A percentile compares a stretch with the other conserved stretches of the same genome.
These are phyloP conservation scores for Penicillium nordicum DNA, from an alignment of 2,329 filamentous ascomycete species.

Conservation along the genomic window DNA sequence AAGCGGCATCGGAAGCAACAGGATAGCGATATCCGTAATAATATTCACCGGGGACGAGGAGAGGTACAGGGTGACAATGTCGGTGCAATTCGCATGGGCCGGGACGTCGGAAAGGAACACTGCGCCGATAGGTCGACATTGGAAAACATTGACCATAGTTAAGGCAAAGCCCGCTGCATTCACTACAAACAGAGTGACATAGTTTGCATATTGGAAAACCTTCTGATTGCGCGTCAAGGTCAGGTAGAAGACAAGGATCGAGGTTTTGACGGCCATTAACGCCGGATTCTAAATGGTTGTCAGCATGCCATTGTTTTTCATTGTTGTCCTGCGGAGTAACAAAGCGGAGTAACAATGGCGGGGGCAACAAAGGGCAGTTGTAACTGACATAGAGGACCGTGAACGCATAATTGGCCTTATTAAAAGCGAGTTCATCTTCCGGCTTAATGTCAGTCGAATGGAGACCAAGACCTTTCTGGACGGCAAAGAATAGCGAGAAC, in stretches of 20 bases:
- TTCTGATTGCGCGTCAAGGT: slow-evolving; percentile 75
- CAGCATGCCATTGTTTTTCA: not conserved
- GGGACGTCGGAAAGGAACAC: slow-evolving; percentile 58
- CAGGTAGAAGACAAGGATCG: slow-evolving; percentile 88
- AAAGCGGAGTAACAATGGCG: not conserved
- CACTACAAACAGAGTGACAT: slow-evolving; percentile 71
- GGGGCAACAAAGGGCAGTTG: slow-evolving; percentile 21
- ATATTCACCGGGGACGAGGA: slow-evolving; percentile 86
- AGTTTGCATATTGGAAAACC: slow-evolving; percentile 77
- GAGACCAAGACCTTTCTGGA: slow-evolving; percentile 43
- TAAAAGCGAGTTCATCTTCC: slow-evolving; percentile 32
- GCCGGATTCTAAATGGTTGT: slow-evolving; percentile 66
- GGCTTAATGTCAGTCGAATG: slow-evolving; percentile 39
- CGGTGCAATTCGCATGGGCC: slow-evolving; percentile 51
- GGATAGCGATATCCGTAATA: slow-evolving; percentile 81
- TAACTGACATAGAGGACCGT: slow-evolving; percentile 57
- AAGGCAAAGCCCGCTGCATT: slow-evolving; percentile 74
- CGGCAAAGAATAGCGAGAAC: slow-evolving; percentile 46
- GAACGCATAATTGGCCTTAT: slow-evolving; percentile 57
- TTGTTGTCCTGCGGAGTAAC: not conserved
- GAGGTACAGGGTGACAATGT: slow-evolving; percentile 63
- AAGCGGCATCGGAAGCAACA: slow-evolving; percentile 84
- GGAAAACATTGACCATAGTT: slow-evolving; percentile 82
- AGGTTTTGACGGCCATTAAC: slow-evolving; percentile 86
- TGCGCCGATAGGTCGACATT: slow-evolving; percentile 72